A percentile compares a stretch with the other conserved stretches of the same genome.
phyloP scores from a whole-genome alignment of 805 yeast genomes.

The Kodamaea restingae region DNA sequence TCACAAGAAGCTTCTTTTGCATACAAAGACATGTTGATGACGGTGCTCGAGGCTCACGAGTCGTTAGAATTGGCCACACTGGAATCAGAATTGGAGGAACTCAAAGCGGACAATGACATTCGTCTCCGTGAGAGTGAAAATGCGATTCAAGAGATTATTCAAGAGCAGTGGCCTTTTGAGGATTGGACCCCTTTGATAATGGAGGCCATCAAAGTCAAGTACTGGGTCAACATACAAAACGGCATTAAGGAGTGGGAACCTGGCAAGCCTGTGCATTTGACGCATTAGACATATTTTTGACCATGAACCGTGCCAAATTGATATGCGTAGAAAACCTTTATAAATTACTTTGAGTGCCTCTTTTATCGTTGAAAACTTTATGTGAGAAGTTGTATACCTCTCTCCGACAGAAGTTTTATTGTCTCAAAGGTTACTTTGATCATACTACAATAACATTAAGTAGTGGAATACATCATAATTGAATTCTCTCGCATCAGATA shows the following conservation, averaged over 20 bases:
- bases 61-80: conserved; percentile 61
- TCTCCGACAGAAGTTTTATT: too few relatives aligned
- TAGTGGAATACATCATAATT: too few relatives aligned
- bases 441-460: too few relatives aligned
- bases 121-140: conserved; percentile 48
- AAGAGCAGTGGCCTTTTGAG: conserved; percentile 19
- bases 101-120: conserved; percentile 53
- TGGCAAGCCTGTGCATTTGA: conserved; percentile 59
- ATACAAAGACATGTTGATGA: conserved; percentile 60
- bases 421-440: too few relatives aligned
- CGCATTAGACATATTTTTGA: conserved; percentile 49
- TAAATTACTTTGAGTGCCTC: too few relatives aligned
- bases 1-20: conserved; percentile 30
- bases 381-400: too few relatives aligned
- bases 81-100: conserved; percentile 52
- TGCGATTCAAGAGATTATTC: conserved; percentile 45
- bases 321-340: too few relatives aligned
- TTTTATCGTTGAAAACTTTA: too few relatives aligned
- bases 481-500: too few relatives aligned
- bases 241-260: conserved; percentile 78
- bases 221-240: conserved; percentile 74
- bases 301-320: too few relatives aligned
- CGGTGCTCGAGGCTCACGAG: conserved; percentile 82
- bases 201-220: conserved; percentile 69
- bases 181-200: conserved; percentile 58